phyloP scores from a whole-genome alignment of 495 filamentous ascomycete species.

The Xylaria nigripes region DNA sequence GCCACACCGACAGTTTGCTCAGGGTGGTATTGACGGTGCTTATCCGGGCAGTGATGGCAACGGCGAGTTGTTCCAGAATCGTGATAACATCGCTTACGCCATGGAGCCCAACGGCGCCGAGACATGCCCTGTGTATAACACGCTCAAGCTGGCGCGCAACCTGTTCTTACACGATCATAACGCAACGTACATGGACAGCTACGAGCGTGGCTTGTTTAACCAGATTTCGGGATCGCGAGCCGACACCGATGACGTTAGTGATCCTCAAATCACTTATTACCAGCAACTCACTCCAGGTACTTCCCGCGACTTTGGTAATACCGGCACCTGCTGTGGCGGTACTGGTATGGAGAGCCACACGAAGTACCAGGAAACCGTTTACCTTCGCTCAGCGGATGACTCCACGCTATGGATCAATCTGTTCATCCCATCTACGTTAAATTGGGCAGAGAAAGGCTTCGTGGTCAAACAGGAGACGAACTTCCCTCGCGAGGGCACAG shows the following conservation, averaged over 20 bases:
- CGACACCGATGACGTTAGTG: constrained; percentile 13
- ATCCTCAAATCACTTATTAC: constrained; percentile 28
- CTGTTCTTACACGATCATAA: constrained; percentile 23
- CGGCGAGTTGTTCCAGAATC: constrained; percentile 28
- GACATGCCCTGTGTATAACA: constrained; percentile 28
- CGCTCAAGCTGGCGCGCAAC: constrained; percentile 29
- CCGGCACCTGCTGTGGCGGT: constrained; percentile 30
- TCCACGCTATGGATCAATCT: constrained; percentile 28
- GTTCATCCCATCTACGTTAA: constrained; percentile 25
- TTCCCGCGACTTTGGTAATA: constrained; percentile 23
- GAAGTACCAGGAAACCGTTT: constrained; percentile 27
- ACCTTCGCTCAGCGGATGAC: constrained; percentile 21
- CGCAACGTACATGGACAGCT: constrained; percentile 29
- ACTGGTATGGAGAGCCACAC: constrained; percentile 30
- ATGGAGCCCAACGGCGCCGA: constrained; percentile 25
- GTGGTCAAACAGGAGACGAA: constrained; percentile 23
- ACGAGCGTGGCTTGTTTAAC: constrained; percentile 29
- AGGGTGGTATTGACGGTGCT: constrained; percentile 18
- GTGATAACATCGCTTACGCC: constrained; percentile 26
- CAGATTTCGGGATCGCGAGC: constrained; percentile 24
- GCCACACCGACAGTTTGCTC: constrained; percentile 25
- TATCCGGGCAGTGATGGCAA: constrained; percentile 22
- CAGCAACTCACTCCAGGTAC: constrained; percentile 25
- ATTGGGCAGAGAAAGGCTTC: constrained; percentile 22
- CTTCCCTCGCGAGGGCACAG: constrained; percentile 20